Percentiles rank a stretch among this genome's conserved stretches.
Evolutionary conservation across 2,329 filamentous ascomycete species (phyloP).

Genomic region (Pestalotiopsis sp.): DNA sequence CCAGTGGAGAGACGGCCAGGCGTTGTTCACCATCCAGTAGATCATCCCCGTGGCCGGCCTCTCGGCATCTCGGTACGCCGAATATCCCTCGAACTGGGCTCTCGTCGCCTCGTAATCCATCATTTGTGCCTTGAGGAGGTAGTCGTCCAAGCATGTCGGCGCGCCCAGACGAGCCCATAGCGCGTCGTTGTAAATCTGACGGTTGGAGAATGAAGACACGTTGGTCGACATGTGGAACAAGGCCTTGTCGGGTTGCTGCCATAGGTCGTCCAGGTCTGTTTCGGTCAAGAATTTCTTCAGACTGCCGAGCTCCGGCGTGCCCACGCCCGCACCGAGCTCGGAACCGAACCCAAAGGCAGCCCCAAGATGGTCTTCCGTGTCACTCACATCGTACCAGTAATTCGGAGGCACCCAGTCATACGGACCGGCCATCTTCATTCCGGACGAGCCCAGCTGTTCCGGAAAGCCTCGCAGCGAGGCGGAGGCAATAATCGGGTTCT

Average conservation of each 20-base stretch:
- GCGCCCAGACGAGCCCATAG: conserved; percentile 55
- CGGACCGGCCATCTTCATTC: conserved; percentile 68
- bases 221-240: conserved; percentile 64
- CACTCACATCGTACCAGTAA: conserved; percentile 59
- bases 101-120: conserved; percentile 67
- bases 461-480: conserved; percentile 59
- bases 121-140: conserved; percentile 61
- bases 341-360: conserved; percentile 66
- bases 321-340: conserved; percentile 63
- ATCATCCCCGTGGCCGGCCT: conserved; percentile 61
- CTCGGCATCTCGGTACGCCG: conserved; percentile 48
- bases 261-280: conserved; percentile 56
- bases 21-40: conserved; percentile 70
- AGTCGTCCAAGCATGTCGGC: conserved; percentile 56
- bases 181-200: conserved; percentile 60
- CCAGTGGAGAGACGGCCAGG: conserved; percentile 69
- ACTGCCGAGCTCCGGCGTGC: conserved; percentile 59
- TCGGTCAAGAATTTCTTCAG: conserved; percentile 55
- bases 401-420: conserved; percentile 69
- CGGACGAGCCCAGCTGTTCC: conserved; percentile 52
- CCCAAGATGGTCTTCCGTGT: conserved; percentile 44
- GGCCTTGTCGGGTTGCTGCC: conserved; percentile 53
- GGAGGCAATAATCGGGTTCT: conserved; percentile 58
- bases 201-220: conserved; percentile 56
- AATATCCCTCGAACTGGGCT: conserved; percentile 60